Conservation (phyloP, 2,329 filamentous ascomycete species). For the Claviceps cyperi region DNA sequence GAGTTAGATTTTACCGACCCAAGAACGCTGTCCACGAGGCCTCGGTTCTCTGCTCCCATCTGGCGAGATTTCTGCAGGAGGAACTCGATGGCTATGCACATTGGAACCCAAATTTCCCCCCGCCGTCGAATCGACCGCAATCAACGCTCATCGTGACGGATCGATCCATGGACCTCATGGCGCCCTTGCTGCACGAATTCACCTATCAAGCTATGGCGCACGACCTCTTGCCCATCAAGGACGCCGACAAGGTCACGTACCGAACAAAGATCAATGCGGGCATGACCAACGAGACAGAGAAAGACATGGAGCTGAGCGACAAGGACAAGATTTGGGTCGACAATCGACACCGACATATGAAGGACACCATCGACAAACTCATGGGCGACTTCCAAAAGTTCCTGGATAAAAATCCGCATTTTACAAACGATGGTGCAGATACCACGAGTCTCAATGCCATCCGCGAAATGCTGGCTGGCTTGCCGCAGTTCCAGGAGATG, state of each 20-base stretch:
- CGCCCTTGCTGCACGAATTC: conserved; percentile 86
- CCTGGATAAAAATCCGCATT: conserved; percentile 80
- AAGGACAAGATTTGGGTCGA: conserved; percentile 92
- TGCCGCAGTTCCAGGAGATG: conserved; percentile 89
- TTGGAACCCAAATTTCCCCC: conserved; percentile 64
- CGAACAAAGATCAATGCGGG: conserved; percentile 68
- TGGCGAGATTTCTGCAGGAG: conserved; percentile 82
- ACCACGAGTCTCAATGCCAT: conserved; percentile 76
- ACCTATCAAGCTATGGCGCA: conserved; percentile 98
- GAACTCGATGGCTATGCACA: conserved; percentile 83
- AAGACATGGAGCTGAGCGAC: conserved; percentile 83
- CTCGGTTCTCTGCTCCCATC: conserved; percentile 68
- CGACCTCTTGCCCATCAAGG: conserved; percentile 76
- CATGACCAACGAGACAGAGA: conserved; percentile 54
- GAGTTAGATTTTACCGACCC: conserved; percentile 81
- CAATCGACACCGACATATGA: conserved; percentile 93
- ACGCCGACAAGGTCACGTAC: conserved; percentile 79
- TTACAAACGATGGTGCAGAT: conserved; percentile 54
- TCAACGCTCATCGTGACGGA: conserved; percentile 79
- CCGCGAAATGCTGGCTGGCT: conserved; percentile 88
- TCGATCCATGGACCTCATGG: conserved; percentile 79
- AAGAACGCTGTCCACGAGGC: conserved; percentile 68
- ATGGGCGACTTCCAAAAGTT: conserved; percentile 90
- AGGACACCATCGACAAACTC: conserved; percentile 87
- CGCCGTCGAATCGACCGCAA: conserved; percentile 61